A percentile compares a stretch with the other conserved stretches of the same genome.
Evolutionary conservation across 140 eudicot species (phyloP).

Genomic region (Senecio squalidus): DNA sequence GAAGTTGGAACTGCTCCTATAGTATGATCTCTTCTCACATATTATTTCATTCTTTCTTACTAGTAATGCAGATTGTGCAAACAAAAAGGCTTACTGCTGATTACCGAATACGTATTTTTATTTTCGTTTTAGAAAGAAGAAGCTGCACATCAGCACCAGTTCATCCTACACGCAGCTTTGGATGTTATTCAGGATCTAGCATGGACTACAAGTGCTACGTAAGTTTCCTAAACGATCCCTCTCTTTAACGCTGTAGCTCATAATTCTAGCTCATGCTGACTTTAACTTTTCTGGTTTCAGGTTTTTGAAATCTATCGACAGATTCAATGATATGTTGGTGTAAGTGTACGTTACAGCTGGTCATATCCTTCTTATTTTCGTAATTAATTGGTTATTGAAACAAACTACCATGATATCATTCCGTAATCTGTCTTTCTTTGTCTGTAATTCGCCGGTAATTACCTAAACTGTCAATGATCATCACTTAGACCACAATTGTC

Average conservation of each 20-base stretch:
- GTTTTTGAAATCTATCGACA: conserved; percentile 75
- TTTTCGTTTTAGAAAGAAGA: conserved; percentile 60
- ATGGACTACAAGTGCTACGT: conserved; percentile 91
- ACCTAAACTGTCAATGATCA: too few species aligned
- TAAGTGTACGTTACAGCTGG: conserved; percentile 91
- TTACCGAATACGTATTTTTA: too few species aligned
- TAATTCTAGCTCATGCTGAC: too few species aligned
- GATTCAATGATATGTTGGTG: conserved; percentile 86
- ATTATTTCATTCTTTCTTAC: not conserved
- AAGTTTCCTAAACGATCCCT: conserved; percentile 20
- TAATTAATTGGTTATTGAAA: not conserved
- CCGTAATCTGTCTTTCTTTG: too few species aligned
- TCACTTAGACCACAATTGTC: too few species aligned
- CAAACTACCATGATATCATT: too few species aligned
- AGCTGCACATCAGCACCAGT: conserved; percentile 85
- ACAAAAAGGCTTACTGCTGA: too few species aligned
- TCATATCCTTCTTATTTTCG: conserved; percentile 55
- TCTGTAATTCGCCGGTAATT: too few species aligned
- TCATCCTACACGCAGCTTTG: conserved; percentile 74
- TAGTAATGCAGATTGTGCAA: too few species aligned
- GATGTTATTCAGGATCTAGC: conserved; percentile 85
- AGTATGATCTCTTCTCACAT: conserved; percentile 32
- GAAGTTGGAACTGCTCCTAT: conserved; percentile 78
- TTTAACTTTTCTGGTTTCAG: conserved; percentile 32
- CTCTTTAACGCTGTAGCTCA: too few species aligned